Base-by-base conservation (phyloP, 441 rosid species). In the Pelargonium exstipulatum region DNA sequence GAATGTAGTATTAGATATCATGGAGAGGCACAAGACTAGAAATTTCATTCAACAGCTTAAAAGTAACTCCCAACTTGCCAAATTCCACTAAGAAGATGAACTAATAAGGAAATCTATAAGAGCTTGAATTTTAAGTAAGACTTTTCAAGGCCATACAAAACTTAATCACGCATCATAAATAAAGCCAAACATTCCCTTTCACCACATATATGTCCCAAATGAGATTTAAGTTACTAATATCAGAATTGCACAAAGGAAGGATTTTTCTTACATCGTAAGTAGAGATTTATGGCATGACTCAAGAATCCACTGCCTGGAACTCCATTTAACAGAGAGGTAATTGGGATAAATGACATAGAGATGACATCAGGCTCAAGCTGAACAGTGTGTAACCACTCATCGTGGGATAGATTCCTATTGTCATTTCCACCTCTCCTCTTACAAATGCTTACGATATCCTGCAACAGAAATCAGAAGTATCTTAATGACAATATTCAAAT, bases 221-320 rank as follows among this genome's bases (percentile, higher is more conserved):
- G 22, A 14, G 22, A 55, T 14, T 49, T 7, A 18, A 42, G n/a
- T 26, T 43, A 57, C 37, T 17, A 4, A 43, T 40, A 8, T 16
- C n/a, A 58, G 66, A 5, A 37, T 49, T 53, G 55, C 32, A 73
- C 35, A 58, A 58, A 58, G 62, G 62, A 58, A 7, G 62, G 13
- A 45, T 61, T 73, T 68, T 69, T 75, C 98, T 92, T 79, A 95
- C 99, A 92, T 82, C 96, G 77, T 73, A 95, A 75, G 74, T 95
- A 95, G 32, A 95, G 91, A 84, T 95, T 88, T 76, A 92, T 92
- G 74, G 99, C 98, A 80, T 95, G 98, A 85, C 89, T 89, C 82
- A 92, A 80, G 83, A 90, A 92, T 72, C 98, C 98, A 74, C 93
- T 86, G 76, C 96, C 96, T 3, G 95, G 92, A 4, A 89, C 89